Percentiles rank a stretch among this genome's conserved stretches.
These are phyloP conservation scores for Vicia villosa DNA, from an alignment of 306 rosid species.

Conservation along the genomic window DNA sequence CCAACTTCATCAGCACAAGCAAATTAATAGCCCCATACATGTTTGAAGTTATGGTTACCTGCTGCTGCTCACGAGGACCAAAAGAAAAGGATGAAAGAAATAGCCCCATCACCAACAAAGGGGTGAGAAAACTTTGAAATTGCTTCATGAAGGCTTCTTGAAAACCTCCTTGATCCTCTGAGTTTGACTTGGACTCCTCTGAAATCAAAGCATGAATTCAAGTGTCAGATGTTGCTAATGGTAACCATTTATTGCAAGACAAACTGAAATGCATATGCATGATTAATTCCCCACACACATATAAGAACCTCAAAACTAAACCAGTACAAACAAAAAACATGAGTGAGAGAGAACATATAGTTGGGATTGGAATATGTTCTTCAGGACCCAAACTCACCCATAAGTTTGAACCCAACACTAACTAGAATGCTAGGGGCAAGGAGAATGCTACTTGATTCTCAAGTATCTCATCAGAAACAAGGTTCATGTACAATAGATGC, in stretches of 20 bases:
- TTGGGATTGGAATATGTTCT: slow-evolving; percentile 6
- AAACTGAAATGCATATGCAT: slow-evolving; percentile 9
- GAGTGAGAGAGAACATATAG: background rate
- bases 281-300: slow-evolving; percentile 15
- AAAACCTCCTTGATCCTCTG: slow-evolving; percentile 65
- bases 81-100: slow-evolving; percentile 58
- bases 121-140: slow-evolving; percentile 57
- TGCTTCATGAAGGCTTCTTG: slow-evolving; percentile 61
- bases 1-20: background rate
- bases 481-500: background rate
- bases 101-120: slow-evolving; percentile 60
- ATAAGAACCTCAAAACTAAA: slow-evolving; percentile 7
- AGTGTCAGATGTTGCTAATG: slow-evolving; percentile 21
- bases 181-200: slow-evolving; percentile 70
- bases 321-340: background rate
- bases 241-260: slow-evolving; percentile 5
- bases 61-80: slow-evolving; percentile 67
- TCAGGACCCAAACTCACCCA: slow-evolving; percentile 21
- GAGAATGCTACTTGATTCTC: slow-evolving; percentile 10
- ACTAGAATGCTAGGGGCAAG: slow-evolving; percentile 8
- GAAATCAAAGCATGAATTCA: slow-evolving; percentile 37
- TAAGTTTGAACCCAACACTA: slow-evolving; percentile 30
- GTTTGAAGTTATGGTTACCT: slow-evolving; percentile 49
- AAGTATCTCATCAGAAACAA: slow-evolving; percentile 18
- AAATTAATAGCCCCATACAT: background rate